Conservation (phyloP, 1,284 basidiomycete genomes). For the Cystobasidium pallidum region DNA sequence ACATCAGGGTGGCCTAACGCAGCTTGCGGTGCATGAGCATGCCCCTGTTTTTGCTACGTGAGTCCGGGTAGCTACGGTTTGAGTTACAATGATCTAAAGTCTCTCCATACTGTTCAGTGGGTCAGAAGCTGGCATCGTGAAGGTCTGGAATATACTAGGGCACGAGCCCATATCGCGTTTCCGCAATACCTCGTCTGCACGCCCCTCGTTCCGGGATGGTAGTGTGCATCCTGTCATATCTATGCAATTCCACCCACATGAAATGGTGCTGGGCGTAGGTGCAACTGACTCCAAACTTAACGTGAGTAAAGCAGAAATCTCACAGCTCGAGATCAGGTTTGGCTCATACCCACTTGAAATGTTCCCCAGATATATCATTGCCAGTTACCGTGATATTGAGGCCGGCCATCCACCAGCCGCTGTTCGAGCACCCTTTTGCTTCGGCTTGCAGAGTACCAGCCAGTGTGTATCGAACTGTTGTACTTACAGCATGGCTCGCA, state of each 20-base stretch:
- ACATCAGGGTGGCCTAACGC: conserved; percentile 73
- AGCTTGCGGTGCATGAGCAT: conserved; percentile 84
- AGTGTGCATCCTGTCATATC: conserved; percentile 44
- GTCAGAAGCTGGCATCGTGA: conserved; percentile 49
- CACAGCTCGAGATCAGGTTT: too few species aligned
- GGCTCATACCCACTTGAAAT: not conserved
- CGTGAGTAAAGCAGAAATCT: conserved; percentile 5
- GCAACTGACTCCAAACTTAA: conserved; percentile 43
- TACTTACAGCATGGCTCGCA: too few species aligned
- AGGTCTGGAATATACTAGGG: conserved; percentile 52
- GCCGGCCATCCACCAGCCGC: too few species aligned
- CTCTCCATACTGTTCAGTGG: conserved; percentile 14
- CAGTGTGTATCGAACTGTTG: too few species aligned
- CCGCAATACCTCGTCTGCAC: conserved; percentile 46
- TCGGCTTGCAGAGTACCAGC: too few species aligned
- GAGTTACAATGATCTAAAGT: not conserved
- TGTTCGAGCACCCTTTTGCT: too few species aligned
- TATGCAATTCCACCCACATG: conserved; percentile 54
- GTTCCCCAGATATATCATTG: conserved; percentile 30
- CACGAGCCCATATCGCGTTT: conserved; percentile 52
- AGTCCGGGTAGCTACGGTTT: conserved; percentile 55
- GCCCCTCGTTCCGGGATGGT: conserved; percentile 29
- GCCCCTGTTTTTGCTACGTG: conserved; percentile 85
- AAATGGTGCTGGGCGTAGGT: conserved; percentile 51
- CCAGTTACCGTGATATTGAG: too few species aligned